Evolutionary conservation across 345 rosid species (phyloP).

Genomic region (Eucalyptus dawsonii): DNA sequence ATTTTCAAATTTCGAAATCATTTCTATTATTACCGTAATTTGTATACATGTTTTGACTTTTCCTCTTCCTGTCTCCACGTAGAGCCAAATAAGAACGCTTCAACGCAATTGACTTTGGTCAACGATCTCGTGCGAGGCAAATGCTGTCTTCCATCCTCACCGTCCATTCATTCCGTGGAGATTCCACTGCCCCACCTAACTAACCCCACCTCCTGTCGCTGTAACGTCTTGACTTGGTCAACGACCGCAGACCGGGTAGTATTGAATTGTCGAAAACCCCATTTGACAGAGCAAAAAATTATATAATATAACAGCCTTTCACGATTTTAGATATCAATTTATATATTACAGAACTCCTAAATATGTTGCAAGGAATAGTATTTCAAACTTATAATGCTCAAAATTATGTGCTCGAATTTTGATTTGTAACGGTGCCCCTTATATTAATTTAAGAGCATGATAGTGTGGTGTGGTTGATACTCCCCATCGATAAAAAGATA

Average conservation of each 20-base stretch:
- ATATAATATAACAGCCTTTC: not conserved
- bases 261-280: not conserved
- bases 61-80: not conserved
- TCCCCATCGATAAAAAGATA: rapidly evolving
- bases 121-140: not conserved
- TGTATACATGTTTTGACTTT: too few species aligned
- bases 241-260: not conserved
- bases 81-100: not conserved
- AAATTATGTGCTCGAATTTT: too few species aligned
- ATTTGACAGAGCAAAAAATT: not conserved
- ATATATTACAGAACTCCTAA: too few species aligned
- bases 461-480: too few species aligned
- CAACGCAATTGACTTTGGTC: not conserved
- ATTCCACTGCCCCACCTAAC: not conserved
- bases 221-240: not conserved
- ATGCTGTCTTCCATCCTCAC: not conserved
- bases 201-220: not conserved
- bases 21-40: not conserved
- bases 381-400: too few species aligned
- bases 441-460: rapidly evolving
- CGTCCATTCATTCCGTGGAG: not conserved
- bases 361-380: not conserved
- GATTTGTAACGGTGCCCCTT: not conserved
- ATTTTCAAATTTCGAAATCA: not conserved
- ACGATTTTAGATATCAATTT: not conserved